phyloP scores from a whole-genome alignment of 1,139 yeast genomes.

The Scheffersomyces quercinus region DNA sequence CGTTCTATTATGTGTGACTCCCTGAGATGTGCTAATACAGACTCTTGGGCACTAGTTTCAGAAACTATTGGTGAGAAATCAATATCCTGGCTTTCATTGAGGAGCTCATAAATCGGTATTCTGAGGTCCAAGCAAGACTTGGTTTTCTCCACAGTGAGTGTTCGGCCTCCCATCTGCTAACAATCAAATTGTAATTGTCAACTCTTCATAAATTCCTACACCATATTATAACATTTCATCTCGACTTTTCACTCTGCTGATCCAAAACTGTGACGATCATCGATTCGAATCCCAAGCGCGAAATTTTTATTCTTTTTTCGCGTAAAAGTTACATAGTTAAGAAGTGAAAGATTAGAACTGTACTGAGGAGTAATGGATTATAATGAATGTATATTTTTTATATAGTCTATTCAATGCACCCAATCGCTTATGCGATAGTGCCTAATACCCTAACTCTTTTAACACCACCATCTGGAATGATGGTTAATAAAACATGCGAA shows the following conservation, averaged over 20 bases:
- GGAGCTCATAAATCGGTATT: neutral
- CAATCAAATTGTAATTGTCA: too few relatives aligned
- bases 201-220: too few relatives aligned
- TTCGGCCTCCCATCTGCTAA: neutral
- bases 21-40: conserved; percentile 16
- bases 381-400: neutral
- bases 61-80: neutral
- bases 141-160: neutral
- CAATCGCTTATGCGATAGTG: conserved; percentile 30
- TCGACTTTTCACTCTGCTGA: too few relatives aligned
- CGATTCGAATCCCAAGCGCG: too few relatives aligned
- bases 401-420: neutral
- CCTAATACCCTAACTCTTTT: conserved; percentile 87
- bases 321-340: neutral
- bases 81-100: neutral
- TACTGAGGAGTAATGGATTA: neutral
- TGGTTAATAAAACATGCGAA: conserved; percentile 75
- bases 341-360: neutral
- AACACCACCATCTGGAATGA: conserved; percentile 96
- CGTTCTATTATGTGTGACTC: conserved; percentile 15
- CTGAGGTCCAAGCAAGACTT: neutral
- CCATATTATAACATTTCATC: too few relatives aligned
- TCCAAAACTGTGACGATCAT: too few relatives aligned
- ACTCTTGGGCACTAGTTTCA: conserved; percentile 12
- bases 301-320: neutral